A percentile compares a stretch with the other conserved stretches of the same genome.
Conservation (phyloP, 345 rosid species). For the Syzygium grande region DNA sequence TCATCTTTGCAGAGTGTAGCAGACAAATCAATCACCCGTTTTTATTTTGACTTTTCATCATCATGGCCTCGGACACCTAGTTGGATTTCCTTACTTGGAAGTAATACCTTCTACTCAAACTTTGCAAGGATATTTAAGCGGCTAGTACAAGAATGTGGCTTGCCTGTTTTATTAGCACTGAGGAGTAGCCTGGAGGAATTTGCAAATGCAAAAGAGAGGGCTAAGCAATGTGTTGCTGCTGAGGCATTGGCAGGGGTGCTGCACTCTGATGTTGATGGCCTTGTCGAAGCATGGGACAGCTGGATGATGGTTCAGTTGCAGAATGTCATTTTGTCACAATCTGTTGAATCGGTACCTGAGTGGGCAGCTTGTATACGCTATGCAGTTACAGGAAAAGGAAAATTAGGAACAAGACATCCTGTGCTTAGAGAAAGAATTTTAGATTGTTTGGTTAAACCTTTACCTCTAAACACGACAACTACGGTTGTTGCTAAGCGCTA, state of each 20-base stretch:
- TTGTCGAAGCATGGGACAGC: slow-evolving; percentile 74
- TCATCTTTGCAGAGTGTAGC: slow-evolving; percentile 84
- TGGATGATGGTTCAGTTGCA: slow-evolving; percentile 88
- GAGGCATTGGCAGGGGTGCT: slow-evolving; percentile 92
- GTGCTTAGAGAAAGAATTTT: slow-evolving; percentile 70
- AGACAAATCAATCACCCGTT: slow-evolving; percentile 90
- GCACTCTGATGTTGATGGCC: slow-evolving; percentile 88
- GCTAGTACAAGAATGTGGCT: slow-evolving; percentile 88
- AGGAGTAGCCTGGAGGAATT: slow-evolving; percentile 75
- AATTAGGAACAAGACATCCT: slow-evolving; percentile 74
- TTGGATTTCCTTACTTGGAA: slow-evolving; percentile 91
- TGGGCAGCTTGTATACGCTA: slow-evolving; percentile 99
- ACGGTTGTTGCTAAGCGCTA: slow-evolving; percentile 91
- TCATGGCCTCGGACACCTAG: slow-evolving; percentile 99
- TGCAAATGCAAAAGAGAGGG: slow-evolving; percentile 80
- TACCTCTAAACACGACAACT: slow-evolving; percentile 76
- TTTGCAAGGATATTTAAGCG: slow-evolving; percentile 97
- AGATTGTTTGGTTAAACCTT: slow-evolving; percentile 70
- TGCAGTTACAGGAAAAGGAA: slow-evolving; percentile 98
- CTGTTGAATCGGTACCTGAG: slow-evolving; percentile 93
- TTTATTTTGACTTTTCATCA: slow-evolving; percentile 92
- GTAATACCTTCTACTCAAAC: slow-evolving; percentile 81
- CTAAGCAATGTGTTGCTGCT: slow-evolving; percentile 98
- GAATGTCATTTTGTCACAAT: slow-evolving; percentile 71
- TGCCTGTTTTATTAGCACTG: slow-evolving; percentile 63